Evolutionary conservation across 2,329 filamentous ascomycete genomes (phyloP).

Genomic region (Bipolaris zeicola): DNA sequence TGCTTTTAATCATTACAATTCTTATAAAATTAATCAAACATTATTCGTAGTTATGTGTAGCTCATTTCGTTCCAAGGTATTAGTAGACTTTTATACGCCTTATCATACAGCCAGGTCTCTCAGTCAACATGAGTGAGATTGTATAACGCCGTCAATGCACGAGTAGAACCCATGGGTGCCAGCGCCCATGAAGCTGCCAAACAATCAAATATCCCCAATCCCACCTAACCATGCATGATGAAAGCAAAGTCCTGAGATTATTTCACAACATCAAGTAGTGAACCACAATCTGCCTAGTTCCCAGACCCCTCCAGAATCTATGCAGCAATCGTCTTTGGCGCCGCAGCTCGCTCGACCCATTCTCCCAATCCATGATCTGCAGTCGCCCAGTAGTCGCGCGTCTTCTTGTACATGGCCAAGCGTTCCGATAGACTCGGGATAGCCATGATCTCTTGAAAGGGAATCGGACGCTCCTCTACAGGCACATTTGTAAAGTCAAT

Average conservation of each 20-base stretch:
- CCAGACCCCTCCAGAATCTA: too few species aligned
- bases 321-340: constrained; percentile 2
- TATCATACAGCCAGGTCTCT: not conserved
- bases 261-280: too few species aligned
- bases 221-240: not conserved
- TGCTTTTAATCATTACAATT: too few species aligned
- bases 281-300: too few species aligned
- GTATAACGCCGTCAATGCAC: not conserved
- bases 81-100: not conserved
- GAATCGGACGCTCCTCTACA: constrained; percentile 29
- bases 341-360: constrained; percentile 27
- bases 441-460: constrained; percentile 40
- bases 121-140: not conserved
- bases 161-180: not conserved
- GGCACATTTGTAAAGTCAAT: constrained; percentile 33
- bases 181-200: not conserved
- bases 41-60: not conserved
- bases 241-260: too few species aligned
- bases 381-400: constrained; percentile 44
- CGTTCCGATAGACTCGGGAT: constrained; percentile 33
- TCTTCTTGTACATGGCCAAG: constrained; percentile 41
- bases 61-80: not conserved
- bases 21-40: too few species aligned
- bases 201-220: not conserved
- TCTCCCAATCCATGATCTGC: constrained; percentile 42